phyloP scores from a whole-genome alignment of 2,329 filamentous ascomycete genomes.

The Fusarium gaditjirri region DNA sequence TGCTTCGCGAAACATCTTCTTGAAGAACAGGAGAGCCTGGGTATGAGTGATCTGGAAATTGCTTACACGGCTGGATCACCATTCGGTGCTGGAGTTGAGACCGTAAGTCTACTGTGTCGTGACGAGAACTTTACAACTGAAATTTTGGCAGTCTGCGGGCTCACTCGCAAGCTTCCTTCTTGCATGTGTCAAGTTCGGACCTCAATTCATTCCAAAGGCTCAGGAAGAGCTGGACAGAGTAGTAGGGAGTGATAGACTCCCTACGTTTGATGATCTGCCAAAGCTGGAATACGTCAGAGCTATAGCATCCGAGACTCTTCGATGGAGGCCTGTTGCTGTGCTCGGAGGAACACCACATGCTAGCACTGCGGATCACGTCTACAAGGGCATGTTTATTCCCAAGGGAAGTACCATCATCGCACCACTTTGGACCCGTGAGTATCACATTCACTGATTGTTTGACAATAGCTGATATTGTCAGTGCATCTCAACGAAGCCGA shows the following conservation, averaged over 20 bases:
- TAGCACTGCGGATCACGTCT: slow-evolving; percentile 55
- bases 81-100: slow-evolving; percentile 58
- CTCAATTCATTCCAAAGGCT: slow-evolving; percentile 57
- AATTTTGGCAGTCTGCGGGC: slow-evolving; percentile 51
- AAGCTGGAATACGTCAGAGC: slow-evolving; percentile 50
- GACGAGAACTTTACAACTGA: fast-evolving
- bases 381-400: slow-evolving; percentile 57
- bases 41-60: slow-evolving; percentile 56
- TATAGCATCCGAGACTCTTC: slow-evolving; percentile 52
- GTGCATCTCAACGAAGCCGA: slow-evolving; percentile 55
- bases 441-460: fast-evolving
- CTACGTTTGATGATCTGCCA: slow-evolving; percentile 51
- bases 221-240: slow-evolving; percentile 54
- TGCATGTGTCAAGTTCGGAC: slow-evolving; percentile 62
- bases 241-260: slow-evolving; percentile 51
- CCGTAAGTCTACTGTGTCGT: slow-evolving; percentile 37
- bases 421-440: slow-evolving; percentile 56
- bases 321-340: slow-evolving; percentile 56
- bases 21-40: slow-evolving; percentile 52
- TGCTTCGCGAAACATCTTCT: slow-evolving; percentile 59
- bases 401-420: slow-evolving; percentile 56
- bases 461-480: neutral
- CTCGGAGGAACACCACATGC: slow-evolving; percentile 58
- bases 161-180: slow-evolving; percentile 62
- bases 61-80: slow-evolving; percentile 58